Conservation (phyloP, 495 filamentous ascomycete genomes). For the Neurospora sp. region DNA sequence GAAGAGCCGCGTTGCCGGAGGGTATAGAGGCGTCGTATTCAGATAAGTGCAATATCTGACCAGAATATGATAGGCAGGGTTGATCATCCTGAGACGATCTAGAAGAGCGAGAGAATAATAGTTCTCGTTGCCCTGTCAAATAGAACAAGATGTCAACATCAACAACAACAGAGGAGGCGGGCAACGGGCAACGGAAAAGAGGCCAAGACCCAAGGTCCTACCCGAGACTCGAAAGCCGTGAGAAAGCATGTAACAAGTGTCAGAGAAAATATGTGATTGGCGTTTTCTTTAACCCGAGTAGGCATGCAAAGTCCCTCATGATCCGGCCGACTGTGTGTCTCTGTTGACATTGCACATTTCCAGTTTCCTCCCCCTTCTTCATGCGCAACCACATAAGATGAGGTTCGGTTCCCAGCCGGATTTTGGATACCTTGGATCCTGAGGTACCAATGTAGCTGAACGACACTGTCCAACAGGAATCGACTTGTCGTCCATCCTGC, state of each 20-base stretch:
- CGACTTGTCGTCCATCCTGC: background rate
- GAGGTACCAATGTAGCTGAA: background rate
- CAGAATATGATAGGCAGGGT: background rate
- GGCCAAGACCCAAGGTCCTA: background rate
- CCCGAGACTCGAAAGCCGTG: background rate
- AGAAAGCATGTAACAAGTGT: background rate
- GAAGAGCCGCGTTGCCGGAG: background rate
- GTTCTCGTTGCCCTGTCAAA: background rate
- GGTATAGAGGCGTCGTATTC: background rate
- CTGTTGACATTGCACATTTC: background rate
- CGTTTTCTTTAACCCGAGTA: background rate
- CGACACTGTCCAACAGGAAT: background rate
- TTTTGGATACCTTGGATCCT: background rate
- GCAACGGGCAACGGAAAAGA: background rate
- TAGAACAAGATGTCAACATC: background rate
- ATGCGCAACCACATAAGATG: background rate
- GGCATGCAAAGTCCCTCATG: background rate
- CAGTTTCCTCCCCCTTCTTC: background rate
- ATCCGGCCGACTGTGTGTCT: background rate
- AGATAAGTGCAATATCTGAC: background rate
- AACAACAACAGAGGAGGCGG: background rate
- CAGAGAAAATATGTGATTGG: background rate
- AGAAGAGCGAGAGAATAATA: background rate
- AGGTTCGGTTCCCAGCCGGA: background rate
- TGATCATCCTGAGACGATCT: background rate